Evolutionary conservation across 768 basidiomycete species (phyloP), one percentile per base, ranked within the genome.

Genomic region (Mycena epipterygia): DNA sequence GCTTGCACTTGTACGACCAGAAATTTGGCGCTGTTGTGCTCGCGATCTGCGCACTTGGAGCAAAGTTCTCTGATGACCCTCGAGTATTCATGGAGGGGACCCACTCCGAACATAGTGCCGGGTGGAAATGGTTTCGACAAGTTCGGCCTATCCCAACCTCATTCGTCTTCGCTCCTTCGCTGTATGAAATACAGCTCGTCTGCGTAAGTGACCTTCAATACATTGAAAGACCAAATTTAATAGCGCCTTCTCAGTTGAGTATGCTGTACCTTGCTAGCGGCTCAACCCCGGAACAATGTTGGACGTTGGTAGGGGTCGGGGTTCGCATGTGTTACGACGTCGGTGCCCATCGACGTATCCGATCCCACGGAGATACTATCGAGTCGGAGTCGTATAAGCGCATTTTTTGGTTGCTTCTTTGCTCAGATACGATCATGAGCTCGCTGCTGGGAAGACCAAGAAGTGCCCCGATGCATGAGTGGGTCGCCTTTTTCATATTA

Each of bases 361-460:
- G 84, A 82, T 63, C 74, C 61, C 14, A 57, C 74, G 79, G 14
- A 62, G 48, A 70, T 9, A 62, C 33, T 4, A 16, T 80, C 1
- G 87, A 91, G 66, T 79, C 86, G 32, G 89, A 91, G 72, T 74
- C 88, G 39, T 89, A 86, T 81, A 89, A 87, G 64, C 80, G 83
- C 19, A 80, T 79, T 5, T 85, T 84, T 71, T 84, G 81, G 81
- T 76, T 81, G 13, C 42, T 72, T 30, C 37, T 67, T 17, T 46
- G 48, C 75, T 77, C 67, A 41, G 81, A 71, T 32, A 39, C 48
- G 1, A 39, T 39, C 33, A 41, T 73, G 80, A 81, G 82, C 72
- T 76, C 23, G 71, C 78, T 51, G 67, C 77, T 52, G 35, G 90
- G 90, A 12, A 79, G 90, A 21, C 88, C 89, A 2, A 82, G 87